A percentile compares a stretch with the other conserved stretches of the same genome.
Conservation (phyloP, 768 basidiomycete species). For the Termitomyces sp. region DNA sequence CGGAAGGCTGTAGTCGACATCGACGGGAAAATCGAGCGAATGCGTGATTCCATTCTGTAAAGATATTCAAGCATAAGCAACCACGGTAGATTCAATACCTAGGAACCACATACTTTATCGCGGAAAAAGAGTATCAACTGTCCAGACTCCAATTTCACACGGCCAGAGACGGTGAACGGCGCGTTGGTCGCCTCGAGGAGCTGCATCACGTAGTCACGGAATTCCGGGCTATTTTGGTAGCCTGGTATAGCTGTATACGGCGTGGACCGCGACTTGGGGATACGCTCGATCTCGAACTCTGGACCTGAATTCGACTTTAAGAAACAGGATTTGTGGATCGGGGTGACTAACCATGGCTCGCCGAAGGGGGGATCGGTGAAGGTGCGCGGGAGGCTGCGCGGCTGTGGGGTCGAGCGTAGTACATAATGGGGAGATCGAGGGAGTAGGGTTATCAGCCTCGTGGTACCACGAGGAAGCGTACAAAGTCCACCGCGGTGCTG, state of each 20-base stretch:
- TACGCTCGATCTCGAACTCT: slow-evolving; percentile 68
- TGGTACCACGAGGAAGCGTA: too few relatives aligned
- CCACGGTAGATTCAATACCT: too few relatives aligned
- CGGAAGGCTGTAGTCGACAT: slow-evolving; percentile 69
- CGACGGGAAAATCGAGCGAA: slow-evolving; percentile 79
- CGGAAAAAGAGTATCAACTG: slow-evolving; percentile 75
- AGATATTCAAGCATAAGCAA: too few relatives aligned
- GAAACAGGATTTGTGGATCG: slow-evolving; percentile 28
- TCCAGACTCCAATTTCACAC: slow-evolving; percentile 67
- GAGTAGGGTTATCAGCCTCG: too few relatives aligned
- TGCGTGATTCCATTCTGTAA: slow-evolving; percentile 72
- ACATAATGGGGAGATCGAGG: slow-evolving; percentile 7
- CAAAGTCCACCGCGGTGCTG: too few relatives aligned
- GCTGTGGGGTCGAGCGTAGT: slow-evolving; percentile 7
- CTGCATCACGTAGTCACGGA: slow-evolving; percentile 50
- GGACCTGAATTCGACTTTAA: slow-evolving; percentile 34
- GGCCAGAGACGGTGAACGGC: slow-evolving; percentile 63
- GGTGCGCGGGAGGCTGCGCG: slow-evolving; percentile 20
- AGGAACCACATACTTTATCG: slow-evolving; percentile 67
- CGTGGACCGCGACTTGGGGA: slow-evolving; percentile 30
- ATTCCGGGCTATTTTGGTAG: slow-evolving; percentile 49
- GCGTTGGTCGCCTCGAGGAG: slow-evolving; percentile 57
- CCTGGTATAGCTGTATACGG: slow-evolving; percentile 23
- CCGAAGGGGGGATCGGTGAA: slow-evolving; percentile 25
- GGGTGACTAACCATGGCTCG: slow-evolving; percentile 13